Conservation (phyloP, 2,329 filamentous ascomycete species). For the Acrocalymma vagum region DNA sequence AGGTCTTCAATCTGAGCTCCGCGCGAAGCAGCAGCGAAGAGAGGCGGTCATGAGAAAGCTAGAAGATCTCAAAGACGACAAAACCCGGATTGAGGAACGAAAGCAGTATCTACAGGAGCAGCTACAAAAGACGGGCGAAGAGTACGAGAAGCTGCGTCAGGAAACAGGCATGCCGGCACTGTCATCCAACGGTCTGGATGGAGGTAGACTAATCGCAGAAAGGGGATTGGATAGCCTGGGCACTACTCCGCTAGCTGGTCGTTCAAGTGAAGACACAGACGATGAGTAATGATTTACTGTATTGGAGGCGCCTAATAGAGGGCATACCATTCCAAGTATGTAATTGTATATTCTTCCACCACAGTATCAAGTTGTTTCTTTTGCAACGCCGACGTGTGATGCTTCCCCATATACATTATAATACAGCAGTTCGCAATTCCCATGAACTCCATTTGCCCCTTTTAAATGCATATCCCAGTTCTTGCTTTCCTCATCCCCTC, state of each 20-base stretch:
- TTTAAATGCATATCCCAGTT: slow-evolving; percentile 9
- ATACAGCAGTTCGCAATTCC: too few species aligned
- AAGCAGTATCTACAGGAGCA: slow-evolving; percentile 83
- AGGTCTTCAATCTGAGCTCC: slow-evolving; percentile 68
- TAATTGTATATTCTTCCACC: background rate
- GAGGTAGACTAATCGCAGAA: slow-evolving; percentile 36
- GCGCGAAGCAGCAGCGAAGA: slow-evolving; percentile 67
- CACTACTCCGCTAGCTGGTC: slow-evolving; percentile 39
- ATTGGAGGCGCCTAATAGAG: too few species aligned
- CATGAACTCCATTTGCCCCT: slow-evolving; percentile 5
- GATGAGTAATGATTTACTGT: slow-evolving; percentile 32
- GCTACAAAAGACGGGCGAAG: slow-evolving; percentile 80
- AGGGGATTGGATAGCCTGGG: slow-evolving; percentile 48
- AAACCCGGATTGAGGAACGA: slow-evolving; percentile 70
- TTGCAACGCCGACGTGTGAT: too few species aligned
- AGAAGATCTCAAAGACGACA: slow-evolving; percentile 73
- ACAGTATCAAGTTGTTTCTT: too few species aligned
- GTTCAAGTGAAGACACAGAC: slow-evolving; percentile 32
- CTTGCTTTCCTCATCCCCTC: slow-evolving; percentile 5
- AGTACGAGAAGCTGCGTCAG: slow-evolving; percentile 67
- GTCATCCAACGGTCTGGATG: slow-evolving; percentile 35
- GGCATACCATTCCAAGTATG: background rate
- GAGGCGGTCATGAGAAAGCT: slow-evolving; percentile 69
- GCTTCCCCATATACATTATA: too few species aligned
- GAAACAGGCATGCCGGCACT: slow-evolving; percentile 54